A percentile compares a stretch with the other conserved stretches of the same genome.
Conservation (phyloP, 176 grass and related monocot species). For the Phoenix dactylifera region DNA sequence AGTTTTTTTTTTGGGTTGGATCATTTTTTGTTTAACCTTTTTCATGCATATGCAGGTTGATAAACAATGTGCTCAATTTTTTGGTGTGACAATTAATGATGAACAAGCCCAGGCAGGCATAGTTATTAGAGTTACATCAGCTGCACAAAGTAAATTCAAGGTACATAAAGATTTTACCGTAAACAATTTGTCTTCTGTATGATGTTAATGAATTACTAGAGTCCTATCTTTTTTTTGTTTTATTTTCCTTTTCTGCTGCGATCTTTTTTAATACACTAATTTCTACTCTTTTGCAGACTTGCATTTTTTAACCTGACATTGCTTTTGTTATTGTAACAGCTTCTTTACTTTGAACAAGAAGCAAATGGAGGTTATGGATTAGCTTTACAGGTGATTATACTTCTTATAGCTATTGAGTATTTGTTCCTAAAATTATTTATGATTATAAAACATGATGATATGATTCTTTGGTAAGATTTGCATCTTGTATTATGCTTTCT, state of each 20-base stretch:
- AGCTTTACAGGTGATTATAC: conserved; percentile 67
- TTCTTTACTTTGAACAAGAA: conserved; percentile 97
- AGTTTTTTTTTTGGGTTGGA: background rate
- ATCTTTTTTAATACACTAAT: background rate
- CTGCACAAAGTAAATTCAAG: conserved; percentile 99
- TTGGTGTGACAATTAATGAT: conserved; percentile 94
- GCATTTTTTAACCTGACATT: conserved; percentile 1
- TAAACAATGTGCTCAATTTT: conserved; percentile 98
- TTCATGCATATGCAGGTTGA: conserved; percentile 50
- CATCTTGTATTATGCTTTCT: too few species aligned
- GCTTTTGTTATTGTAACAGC: conserved; percentile 33
- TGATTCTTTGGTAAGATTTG: too few species aligned
- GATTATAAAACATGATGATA: background rate
- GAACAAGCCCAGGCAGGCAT: conserved; percentile 85
- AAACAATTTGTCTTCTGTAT: background rate
- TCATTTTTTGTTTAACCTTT: conserved; percentile 14
- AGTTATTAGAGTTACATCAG: conserved; percentile 77
- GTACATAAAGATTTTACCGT: conserved; percentile 12
- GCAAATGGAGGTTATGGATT: conserved; percentile 87
- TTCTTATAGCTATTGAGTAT: conserved; percentile 16
- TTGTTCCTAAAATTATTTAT: background rate
- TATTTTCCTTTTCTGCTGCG: conserved; percentile 17
- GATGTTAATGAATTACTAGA: too few species aligned
- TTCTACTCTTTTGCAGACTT: too few species aligned
- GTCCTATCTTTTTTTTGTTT: conserved; percentile 13